Percentiles rank a stretch among this genome's conserved stretches.
phyloP scores from a whole-genome alignment of 768 basidiomycete species.

The Pulveroboletus ravenelii region DNA sequence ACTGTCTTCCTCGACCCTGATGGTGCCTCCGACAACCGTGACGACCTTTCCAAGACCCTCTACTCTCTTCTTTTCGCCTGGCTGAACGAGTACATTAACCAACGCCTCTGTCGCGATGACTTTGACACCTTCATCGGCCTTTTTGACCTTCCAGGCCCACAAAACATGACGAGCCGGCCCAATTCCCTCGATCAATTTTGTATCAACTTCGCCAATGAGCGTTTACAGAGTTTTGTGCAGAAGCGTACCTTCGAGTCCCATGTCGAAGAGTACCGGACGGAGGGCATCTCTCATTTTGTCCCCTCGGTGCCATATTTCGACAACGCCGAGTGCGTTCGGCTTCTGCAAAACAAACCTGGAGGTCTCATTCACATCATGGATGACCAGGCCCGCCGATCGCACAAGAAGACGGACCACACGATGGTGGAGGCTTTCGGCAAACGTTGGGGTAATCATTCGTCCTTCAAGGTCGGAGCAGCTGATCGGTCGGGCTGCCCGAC shows the following conservation, averaged over 20 bases:
- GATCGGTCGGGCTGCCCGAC: slow-evolving; percentile 78
- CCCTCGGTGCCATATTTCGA: slow-evolving; percentile 80
- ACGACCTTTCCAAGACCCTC: slow-evolving; percentile 89
- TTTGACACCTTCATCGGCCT: slow-evolving; percentile 89
- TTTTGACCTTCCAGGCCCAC: slow-evolving; percentile 90
- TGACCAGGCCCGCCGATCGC: slow-evolving; percentile 81
- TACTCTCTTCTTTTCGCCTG: slow-evolving; percentile 95
- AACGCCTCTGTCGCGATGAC: slow-evolving; percentile 90
- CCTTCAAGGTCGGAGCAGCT: slow-evolving; percentile 76
- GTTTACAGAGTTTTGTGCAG: slow-evolving; percentile 79
- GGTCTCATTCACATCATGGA: slow-evolving; percentile 98
- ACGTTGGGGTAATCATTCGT: slow-evolving; percentile 90
- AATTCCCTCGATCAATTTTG: slow-evolving; percentile 97
- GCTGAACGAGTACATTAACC: slow-evolving; percentile 95
- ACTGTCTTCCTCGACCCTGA: slow-evolving; percentile 95
- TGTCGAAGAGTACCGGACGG: slow-evolving; percentile 75
- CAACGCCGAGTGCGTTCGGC: slow-evolving; percentile 83
- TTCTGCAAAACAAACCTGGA: slow-evolving; percentile 82
- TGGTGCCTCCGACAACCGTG: slow-evolving; percentile 87
- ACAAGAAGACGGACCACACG: slow-evolving; percentile 87
- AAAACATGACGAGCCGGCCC: slow-evolving; percentile 80
- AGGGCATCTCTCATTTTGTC: slow-evolving; percentile 69
- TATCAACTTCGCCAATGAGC: slow-evolving; percentile 95
- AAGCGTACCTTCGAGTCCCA: slow-evolving; percentile 76
- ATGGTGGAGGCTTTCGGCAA: slow-evolving; percentile 95